A percentile compares a stretch with the other conserved stretches of the same genome.
Evolutionary conservation across 2,329 filamentous ascomycete genomes (phyloP).

Genomic region (Epichloe aotearoae): DNA sequence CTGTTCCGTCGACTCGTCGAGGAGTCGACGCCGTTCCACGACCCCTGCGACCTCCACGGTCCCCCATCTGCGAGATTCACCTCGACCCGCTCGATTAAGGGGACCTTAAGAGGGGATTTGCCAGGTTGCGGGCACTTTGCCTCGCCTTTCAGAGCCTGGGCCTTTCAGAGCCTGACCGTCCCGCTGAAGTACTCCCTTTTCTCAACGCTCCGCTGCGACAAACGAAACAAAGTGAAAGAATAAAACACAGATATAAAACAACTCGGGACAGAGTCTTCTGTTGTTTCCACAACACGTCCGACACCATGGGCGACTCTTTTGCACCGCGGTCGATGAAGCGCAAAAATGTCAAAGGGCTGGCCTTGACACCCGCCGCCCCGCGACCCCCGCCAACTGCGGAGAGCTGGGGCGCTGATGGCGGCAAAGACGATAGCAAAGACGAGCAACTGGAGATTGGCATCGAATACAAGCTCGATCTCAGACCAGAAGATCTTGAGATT

Average conservation of each 20-base stretch:
- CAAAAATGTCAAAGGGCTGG: conserved; percentile 96
- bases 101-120: not conserved
- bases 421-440: conserved; percentile 44
- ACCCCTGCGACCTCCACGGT: not conserved
- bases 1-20: not conserved
- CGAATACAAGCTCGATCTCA: conserved; percentile 87
- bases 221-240: too few relatives aligned
- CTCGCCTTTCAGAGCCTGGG: not conserved
- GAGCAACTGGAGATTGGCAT: conserved; percentile 83
- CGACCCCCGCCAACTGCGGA: conserved; percentile 61
- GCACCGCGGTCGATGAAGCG: conserved; percentile 81
- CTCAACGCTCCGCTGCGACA: not conserved
- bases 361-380: conserved; percentile 65
- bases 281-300: not conserved
- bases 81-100: not conserved
- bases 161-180: not conserved
- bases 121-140: not conserved
- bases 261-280: not conserved
- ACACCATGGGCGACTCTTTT: conserved; percentile 47
- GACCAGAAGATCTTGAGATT: conserved; percentile 82
- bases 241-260: not conserved
- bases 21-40: not conserved
- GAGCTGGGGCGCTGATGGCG: conserved; percentile 46
- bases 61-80: not conserved
- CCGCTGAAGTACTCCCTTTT: not conserved